These are phyloP conservation scores for Populus alba DNA, from an alignment of 345 rosid genomes.

Conservation along the genomic window DNA sequence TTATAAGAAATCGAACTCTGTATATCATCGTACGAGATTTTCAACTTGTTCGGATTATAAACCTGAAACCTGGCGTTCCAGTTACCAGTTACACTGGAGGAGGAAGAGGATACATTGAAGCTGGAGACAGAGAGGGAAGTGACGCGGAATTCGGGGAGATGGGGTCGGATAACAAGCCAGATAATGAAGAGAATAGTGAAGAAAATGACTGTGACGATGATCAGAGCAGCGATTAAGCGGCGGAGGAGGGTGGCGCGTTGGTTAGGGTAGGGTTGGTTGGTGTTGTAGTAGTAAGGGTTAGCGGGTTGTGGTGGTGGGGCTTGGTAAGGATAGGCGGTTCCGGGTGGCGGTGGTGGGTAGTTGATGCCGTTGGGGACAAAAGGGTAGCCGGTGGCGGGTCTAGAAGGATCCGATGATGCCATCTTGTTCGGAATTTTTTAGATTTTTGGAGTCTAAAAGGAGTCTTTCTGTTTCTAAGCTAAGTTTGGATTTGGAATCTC, in stretches of 20 bases:
- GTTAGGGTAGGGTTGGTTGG: constrained; percentile 21
- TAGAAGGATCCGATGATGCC: constrained; percentile 4
- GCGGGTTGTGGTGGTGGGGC: constrained; percentile 17
- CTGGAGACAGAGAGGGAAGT: constrained; percentile 54
- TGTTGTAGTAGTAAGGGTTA: constrained; percentile 33
- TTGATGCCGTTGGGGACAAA: not conserved
- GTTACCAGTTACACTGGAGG: constrained; percentile 39
- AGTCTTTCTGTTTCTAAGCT: not conserved
- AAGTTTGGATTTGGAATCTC: not conserved
- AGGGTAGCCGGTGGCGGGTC: constrained; percentile 24
- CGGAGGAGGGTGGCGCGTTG: constrained; percentile 53
- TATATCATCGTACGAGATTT: constrained; percentile 39
- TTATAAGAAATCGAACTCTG: constrained; percentile 20
- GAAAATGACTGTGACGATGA: constrained; percentile 40
- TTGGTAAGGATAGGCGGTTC: constrained; percentile 1
- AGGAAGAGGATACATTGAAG: constrained; percentile 44
- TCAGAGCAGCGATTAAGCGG: constrained; percentile 33
- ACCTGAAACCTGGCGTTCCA: constrained; percentile 55
- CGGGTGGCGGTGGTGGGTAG: constrained; percentile 1
- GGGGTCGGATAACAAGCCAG: constrained; percentile 75
- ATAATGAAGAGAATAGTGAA: constrained; percentile 49
- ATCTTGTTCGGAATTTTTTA: not conserved
- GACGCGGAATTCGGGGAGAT: constrained; percentile 48
- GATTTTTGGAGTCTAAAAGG: not conserved
- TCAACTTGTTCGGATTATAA: constrained; percentile 70